A percentile compares a stretch with the other conserved stretches of the same genome.
These are phyloP conservation scores for Trypanosoma scelopori DNA, from an alignment of 208 protist genomes.

Conservation along the genomic window DNA sequence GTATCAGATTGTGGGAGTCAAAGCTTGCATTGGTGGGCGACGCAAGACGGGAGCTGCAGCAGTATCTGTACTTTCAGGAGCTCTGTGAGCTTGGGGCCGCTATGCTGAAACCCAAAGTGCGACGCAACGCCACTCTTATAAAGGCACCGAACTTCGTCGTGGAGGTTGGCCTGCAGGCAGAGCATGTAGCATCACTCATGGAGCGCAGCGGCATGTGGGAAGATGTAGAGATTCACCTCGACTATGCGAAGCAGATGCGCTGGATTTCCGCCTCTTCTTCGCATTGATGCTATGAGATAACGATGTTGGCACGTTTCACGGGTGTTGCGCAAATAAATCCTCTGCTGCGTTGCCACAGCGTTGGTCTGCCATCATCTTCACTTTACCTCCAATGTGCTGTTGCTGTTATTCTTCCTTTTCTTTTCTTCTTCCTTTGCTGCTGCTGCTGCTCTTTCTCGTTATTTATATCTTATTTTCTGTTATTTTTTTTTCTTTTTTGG, in stretches of 20 bases:
- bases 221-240: slow-evolving; percentile 72
- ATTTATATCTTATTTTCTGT: too few relatives aligned
- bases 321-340: neutral
- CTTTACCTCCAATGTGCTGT: too few relatives aligned
- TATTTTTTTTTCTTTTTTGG: too few relatives aligned
- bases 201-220: slow-evolving; percentile 58
- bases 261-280: slow-evolving; percentile 72
- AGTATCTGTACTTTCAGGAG: slow-evolving; percentile 89
- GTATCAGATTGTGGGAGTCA: slow-evolving; percentile 76
- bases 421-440: too few relatives aligned
- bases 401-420: too few relatives aligned
- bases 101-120: slow-evolving; percentile 52
- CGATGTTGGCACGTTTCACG: neutral
- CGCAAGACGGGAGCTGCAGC: slow-evolving; percentile 49
- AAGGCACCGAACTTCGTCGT: slow-evolving; percentile 66
- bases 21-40: slow-evolving; percentile 85
- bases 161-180: slow-evolving; percentile 77
- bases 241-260: slow-evolving; percentile 71
- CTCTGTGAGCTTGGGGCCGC: slow-evolving; percentile 62
- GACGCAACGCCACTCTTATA: slow-evolving; percentile 34
- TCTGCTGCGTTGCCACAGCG: too few relatives aligned
- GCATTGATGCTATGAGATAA: slow-evolving; percentile 32
- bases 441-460: too few relatives aligned
- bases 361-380: too few relatives aligned
- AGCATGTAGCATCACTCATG: slow-evolving; percentile 77